Base-by-base conservation (phyloP, 2,329 filamentous ascomycete genomes). In the Ceratocystis smalleyi region DNA sequence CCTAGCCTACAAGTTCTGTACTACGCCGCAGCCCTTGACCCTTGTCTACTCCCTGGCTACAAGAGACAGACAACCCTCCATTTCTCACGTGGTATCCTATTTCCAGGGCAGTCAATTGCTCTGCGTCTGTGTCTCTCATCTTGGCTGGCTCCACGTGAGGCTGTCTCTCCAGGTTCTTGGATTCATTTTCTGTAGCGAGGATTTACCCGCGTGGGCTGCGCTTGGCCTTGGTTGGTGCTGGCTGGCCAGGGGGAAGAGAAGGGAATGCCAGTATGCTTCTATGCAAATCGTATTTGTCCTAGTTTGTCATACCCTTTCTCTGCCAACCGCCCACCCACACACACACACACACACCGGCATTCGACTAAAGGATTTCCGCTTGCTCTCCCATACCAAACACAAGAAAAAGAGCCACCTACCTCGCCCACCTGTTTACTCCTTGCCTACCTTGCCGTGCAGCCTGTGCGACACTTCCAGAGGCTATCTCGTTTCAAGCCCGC, bases 181-280 rank as follows among this genome's bases (percentile, higher is more conserved):
- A 66, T 66, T 66, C 45, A 66, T 66, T 63, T 63, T 59, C 57
- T 59, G 51, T 63, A 66, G 61, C 64, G 64, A 63, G 43, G 19
- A 54, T 49, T 49, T 49, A 61, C 15, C 43, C 32, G 22, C 17
- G 5, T 10, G 45, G 17, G 19, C 47, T 51, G 47, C 47, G 19
- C 47, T 15, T 51, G 47, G 47, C 22, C 22, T 5, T 27, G 22
- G 5, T 24, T 15, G 3, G 35, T 40, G 35, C 35, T n/a, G 5
- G 19, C 15, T 10, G 10, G 47, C 15, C 47, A 27, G 22, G 47
- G 22, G 35, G 35, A 40, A 15, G 10, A 40, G 35, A 10, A 15
- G 35, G 35, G 12, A 40, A 15, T 40, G 10, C 3, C 12, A 40
- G 10, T 40, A 12, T 40, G 35, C 35, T 15, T 40, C 35, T 40